phyloP scores from a whole-genome alignment of 768 basidiomycete genomes.

The Mycena rosella region DNA sequence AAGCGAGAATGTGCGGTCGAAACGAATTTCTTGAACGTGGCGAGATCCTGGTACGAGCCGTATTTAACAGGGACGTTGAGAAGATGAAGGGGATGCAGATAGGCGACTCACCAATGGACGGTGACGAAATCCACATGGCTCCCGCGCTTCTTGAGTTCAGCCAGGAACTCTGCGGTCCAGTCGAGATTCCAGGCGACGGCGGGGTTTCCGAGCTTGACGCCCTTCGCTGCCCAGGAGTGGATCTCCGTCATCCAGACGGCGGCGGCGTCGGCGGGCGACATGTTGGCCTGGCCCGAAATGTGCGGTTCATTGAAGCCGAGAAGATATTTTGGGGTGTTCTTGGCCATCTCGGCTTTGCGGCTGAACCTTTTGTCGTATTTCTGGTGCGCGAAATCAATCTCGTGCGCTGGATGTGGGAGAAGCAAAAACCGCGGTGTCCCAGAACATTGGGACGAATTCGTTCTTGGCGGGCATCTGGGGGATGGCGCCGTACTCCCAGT shows the following conservation, averaged over 20 bases:
- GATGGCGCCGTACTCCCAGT: slow-evolving; percentile 29
- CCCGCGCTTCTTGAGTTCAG: slow-evolving; percentile 23
- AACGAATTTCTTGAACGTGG: slow-evolving; percentile 15
- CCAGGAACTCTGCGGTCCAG: slow-evolving; percentile 29
- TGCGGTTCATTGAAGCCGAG: slow-evolving; percentile 34
- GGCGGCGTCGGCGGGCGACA: slow-evolving; percentile 26
- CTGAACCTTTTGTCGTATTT: slow-evolving; percentile 18
- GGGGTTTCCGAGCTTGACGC: slow-evolving; percentile 30
- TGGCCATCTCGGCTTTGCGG: slow-evolving; percentile 23
- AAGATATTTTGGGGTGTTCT: slow-evolving; percentile 14
- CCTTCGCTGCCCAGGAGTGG: slow-evolving; percentile 22
- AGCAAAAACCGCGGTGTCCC: slow-evolving; percentile 5
- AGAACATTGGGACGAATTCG: slow-evolving; percentile 33
- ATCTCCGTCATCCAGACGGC: slow-evolving; percentile 31
- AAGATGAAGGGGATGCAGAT: not conserved
- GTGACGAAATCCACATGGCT: slow-evolving; percentile 26
- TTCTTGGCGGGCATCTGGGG: slow-evolving; percentile 23
- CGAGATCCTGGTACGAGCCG: slow-evolving; percentile 31
- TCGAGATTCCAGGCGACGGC: slow-evolving; percentile 34
- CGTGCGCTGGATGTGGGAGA: no score
- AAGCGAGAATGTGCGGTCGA: not conserved
- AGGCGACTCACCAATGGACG: slow-evolving; percentile 30
- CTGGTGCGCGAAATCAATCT: not conserved
- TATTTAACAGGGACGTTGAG: slow-evolving; percentile 6
- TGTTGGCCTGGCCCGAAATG: slow-evolving; percentile 27